Evolutionary conservation across 2,329 filamentous ascomycete species (phyloP), one percentile per base, ranked within the genome.

Genomic region (Penicillium italicum): DNA sequence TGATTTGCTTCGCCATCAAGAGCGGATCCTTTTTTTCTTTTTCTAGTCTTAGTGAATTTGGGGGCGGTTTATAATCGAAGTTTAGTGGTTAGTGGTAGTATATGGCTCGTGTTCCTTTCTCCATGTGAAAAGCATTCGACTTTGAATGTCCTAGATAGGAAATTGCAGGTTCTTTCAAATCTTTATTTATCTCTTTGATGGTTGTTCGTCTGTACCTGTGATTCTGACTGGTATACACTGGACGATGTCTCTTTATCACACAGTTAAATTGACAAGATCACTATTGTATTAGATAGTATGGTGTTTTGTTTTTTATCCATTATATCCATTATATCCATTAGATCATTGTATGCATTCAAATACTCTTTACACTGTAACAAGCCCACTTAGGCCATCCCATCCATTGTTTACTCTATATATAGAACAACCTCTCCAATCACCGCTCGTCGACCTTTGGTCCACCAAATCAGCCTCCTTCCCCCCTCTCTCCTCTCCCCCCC

Each of bases 321-420:
- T 24, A 24, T n/a, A n/a, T n/a, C n/a, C n/a, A n/a, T n/a, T n/a
- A n/a, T n/a, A n/a, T n/a, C n/a, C n/a, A n/a, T n/a, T n/a, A n/a
- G n/a, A 37, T 37, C 36, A 22, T 5, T 20, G 14, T 11, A 5
- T 14, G 3, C 31, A n/a, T 9, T 26, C 16, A 26, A 36, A 18
- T 40, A 8, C 36, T 16, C 31, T 20, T 1, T 24, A 16, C 24
- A 40, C 18, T 16, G 28, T 14, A 26, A n/a, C 33, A 36, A 20
- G 26, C 10, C 22, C 10, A 28, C 16, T 33, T 28, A 16, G 33
- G 2, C 1, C 34, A 31, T 49, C 46, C 1, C 34, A 31, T 49
- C 46, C 44, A 52, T 53, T 56, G 53, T 53, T 53, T 47, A 52
- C 36, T 22, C 52, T 54, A 54, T 50, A 54, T 54, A 54, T 54